These are phyloP conservation scores for Amphirosellinia nigrospora DNA, from an alignment of 495 filamentous ascomycete genomes.

Conservation along the genomic window DNA sequence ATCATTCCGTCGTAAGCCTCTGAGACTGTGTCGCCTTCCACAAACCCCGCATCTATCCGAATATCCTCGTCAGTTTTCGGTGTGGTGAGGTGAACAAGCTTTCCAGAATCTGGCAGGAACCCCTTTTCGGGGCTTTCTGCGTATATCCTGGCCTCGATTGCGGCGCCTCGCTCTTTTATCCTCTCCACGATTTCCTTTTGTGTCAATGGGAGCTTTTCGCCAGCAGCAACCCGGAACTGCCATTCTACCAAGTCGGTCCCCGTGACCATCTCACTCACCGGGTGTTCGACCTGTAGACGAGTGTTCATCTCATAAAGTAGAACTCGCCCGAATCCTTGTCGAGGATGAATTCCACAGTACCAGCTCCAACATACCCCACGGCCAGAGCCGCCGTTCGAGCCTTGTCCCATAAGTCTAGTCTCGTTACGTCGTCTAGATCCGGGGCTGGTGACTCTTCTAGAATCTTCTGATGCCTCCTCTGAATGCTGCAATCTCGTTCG, in stretches of 20 bases:
- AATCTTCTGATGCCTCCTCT: conserved; percentile 94
- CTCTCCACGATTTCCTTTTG: conserved; percentile 80
- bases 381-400: conserved; percentile 87
- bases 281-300: conserved; percentile 94
- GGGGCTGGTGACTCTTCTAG: conserved; percentile 96
- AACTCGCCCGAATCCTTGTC: conserved; percentile 93
- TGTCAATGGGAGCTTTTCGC: conserved; percentile 81
- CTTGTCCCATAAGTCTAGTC: conserved; percentile 93
- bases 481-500: conserved; percentile 86
- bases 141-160: conserved; percentile 95
- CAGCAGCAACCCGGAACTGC: conserved; percentile 93
- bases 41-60: conserved; percentile 91
- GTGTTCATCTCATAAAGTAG: conserved; percentile 99
- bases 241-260: conserved; percentile 94
- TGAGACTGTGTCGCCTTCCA: conserved; percentile 88
- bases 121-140: conserved; percentile 90
- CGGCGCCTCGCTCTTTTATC: conserved; percentile 79
- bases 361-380: conserved; percentile 93
- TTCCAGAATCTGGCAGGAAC: conserved; percentile 95
- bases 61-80: conserved; percentile 73
- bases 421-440: conserved; percentile 74
- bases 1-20: conserved; percentile 99
- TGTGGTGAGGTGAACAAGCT: conserved; percentile 78
- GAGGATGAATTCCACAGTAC: conserved; percentile 98
- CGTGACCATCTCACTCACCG: conserved; percentile 96